Conservation (phyloP, 2,329 filamentous ascomycete genomes). For the Elsinoe fawcettii region DNA sequence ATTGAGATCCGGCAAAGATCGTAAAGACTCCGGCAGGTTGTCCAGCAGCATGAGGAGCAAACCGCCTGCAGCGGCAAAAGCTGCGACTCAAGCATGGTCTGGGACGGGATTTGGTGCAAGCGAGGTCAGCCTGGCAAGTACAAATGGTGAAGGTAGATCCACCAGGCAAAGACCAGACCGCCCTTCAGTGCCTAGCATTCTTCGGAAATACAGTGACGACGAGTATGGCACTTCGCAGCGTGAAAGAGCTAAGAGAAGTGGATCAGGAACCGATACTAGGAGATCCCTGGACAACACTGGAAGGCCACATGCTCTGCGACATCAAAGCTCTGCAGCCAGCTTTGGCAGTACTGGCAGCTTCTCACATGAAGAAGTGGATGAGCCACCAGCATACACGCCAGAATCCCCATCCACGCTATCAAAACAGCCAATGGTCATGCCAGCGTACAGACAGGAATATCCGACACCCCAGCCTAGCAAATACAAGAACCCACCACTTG, state of each 20-base stretch:
- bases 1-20: constrained; percentile 27
- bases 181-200: not conserved
- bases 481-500: constrained; percentile 24
- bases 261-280: not conserved
- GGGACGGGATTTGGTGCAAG: constrained; percentile 26
- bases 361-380: constrained; percentile 10
- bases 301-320: not conserved
- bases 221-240: not conserved
- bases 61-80: constrained; percentile 52
- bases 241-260: not conserved
- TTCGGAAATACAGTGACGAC: constrained; percentile 6
- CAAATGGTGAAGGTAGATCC: constrained; percentile 15
- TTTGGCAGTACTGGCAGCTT: constrained; percentile 12
- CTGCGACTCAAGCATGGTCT: constrained; percentile 56
- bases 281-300: not conserved
- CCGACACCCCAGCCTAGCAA: constrained; percentile 32
- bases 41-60: constrained; percentile 37
- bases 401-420: constrained; percentile 16
- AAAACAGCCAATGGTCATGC: constrained; percentile 20
- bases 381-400: constrained; percentile 4
- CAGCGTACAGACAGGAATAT: constrained; percentile 45
- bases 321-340: constrained; percentile 11
- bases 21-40: constrained; percentile 36
- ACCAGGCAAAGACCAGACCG: constrained; percentile 4
- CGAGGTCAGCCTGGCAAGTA: constrained; percentile 18